Base-by-base conservation (phyloP, 805 yeast species). In the Kluyveromyces lactis region DNA sequence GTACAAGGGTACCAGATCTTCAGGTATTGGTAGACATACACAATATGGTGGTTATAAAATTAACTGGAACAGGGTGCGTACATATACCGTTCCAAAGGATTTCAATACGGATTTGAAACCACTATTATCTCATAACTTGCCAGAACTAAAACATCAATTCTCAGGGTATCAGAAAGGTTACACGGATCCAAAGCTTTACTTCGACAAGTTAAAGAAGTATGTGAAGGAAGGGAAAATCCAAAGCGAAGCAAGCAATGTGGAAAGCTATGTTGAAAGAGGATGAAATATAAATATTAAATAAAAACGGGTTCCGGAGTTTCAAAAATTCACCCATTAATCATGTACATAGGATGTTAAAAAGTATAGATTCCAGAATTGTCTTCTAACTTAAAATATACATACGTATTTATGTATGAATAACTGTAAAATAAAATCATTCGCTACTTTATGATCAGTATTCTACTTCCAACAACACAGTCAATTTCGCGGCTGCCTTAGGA, bases 1-100 rank as follows among this genome's bases (percentile, higher is more conserved):
- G 66, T 92, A 92, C 67, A 92, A 92, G 62, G 99, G 99, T 69
- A 92, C 97, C 17, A 76, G 97, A 42, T 85, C 98, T 4, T 75
- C 95, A 3, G 97, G 97, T 61, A 77, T 86, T 46, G 99, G 99
- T 58, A 71, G 69, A 39, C 77, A 81, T 56, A 82, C 92, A 39
- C 68, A 71, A 26, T 72, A 69, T 44, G 97, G 95, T 39, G 73
- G 75, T 17, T 92, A 86, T 62, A 67, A 75, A 5, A 74, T 92
- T 45, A 73, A 85, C 64, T 90, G 95, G 86, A 62, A 64, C 33
- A 86, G 81, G 56, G 97, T 90, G 23, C 73, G 96, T 53, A 86
- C 97, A 0, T 92, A 80, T 62, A 95, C 85, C 2, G 86, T 79
- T 8, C 98, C 98, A 12, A 50, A 52, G 8, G 52, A 56, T 54